Conservation (phyloP, 768 basidiomycete species). For the Boletus pseudopeckii region DNA sequence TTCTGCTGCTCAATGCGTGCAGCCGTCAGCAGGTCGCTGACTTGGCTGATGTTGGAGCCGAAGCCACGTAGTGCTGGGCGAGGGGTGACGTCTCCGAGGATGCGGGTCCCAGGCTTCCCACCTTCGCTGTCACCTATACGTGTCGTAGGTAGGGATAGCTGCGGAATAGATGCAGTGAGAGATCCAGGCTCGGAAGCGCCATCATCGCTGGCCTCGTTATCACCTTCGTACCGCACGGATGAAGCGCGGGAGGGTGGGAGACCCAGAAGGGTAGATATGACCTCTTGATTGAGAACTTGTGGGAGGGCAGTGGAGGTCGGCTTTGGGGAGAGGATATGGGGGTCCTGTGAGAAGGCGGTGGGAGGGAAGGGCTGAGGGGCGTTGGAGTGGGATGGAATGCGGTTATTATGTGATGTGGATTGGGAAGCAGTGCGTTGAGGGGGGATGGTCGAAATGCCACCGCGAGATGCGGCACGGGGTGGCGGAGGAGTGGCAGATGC, state of each 20-base stretch:
- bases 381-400: constrained; percentile 3
- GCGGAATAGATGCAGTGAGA: constrained; percentile 40
- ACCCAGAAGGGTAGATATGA: constrained; percentile 63
- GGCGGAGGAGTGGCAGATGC: constrained; percentile 54
- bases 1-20: constrained; percentile 21
- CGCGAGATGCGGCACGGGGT: constrained; percentile 18
- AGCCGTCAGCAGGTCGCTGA: constrained; percentile 27
- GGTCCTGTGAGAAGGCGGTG: constrained; percentile 26
- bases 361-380: constrained; percentile 13
- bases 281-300: constrained; percentile 69
- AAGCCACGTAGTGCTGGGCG: constrained; percentile 43
- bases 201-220: constrained; percentile 45
- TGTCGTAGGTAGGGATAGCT: constrained; percentile 27
- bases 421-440: constrained; percentile 20
- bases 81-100: constrained; percentile 58
- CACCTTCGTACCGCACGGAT: constrained; percentile 51
- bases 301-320: constrained; percentile 52
- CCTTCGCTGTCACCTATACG: constrained; percentile 14
- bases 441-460: constrained; percentile 5
- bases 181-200: constrained; percentile 38
- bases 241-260: constrained; percentile 40
- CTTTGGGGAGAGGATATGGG: constrained; percentile 52
- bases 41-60: constrained; percentile 31
- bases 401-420: constrained; percentile 4
- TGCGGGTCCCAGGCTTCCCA: constrained; percentile 14